A percentile compares a stretch with the other conserved stretches of the same genome.
Evolutionary conservation across 805 yeast genomes (phyloP).

Genomic region (Wickerhamomyces chambardii): DNA sequence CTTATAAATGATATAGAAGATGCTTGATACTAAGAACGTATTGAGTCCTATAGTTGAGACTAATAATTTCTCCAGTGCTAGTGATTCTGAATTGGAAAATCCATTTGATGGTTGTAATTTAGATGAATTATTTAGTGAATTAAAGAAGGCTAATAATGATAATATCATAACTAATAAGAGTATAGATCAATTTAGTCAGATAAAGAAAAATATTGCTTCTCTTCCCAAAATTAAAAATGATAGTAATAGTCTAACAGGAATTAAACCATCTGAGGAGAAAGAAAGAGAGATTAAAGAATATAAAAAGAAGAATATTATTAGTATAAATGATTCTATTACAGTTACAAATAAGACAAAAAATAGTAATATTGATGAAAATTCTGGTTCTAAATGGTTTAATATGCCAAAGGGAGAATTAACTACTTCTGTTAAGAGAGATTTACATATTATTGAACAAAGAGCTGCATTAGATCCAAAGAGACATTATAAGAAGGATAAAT

Average conservation of each 20-base stretch:
- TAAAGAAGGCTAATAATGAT: constrained; percentile 7
- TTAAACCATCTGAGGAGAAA: constrained; percentile 9
- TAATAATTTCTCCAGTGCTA: not conserved
- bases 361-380: constrained; percentile 16
- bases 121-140: constrained; percentile 25
- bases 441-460: constrained; percentile 74
- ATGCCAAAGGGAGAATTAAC: constrained; percentile 74
- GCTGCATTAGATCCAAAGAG: constrained; percentile 92
- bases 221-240: constrained; percentile 29
- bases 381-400: constrained; percentile 71
- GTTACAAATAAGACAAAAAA: constrained; percentile 6
- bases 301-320: constrained; percentile 12
- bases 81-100: not conserved
- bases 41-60: not conserved
- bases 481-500: constrained; percentile 82
- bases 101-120: constrained; percentile 2
- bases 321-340: constrained; percentile 39
- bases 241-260: constrained; percentile 4
- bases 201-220: constrained; percentile 25
- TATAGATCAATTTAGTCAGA: constrained; percentile 20
- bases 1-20: too few species aligned
- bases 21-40: not conserved
- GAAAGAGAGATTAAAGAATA: constrained; percentile 4
- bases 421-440: constrained; percentile 63
- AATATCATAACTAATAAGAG: not conserved